Conservation (phyloP, 2,329 filamentous ascomycete species). For the Trichoderma atroviride region DNA sequence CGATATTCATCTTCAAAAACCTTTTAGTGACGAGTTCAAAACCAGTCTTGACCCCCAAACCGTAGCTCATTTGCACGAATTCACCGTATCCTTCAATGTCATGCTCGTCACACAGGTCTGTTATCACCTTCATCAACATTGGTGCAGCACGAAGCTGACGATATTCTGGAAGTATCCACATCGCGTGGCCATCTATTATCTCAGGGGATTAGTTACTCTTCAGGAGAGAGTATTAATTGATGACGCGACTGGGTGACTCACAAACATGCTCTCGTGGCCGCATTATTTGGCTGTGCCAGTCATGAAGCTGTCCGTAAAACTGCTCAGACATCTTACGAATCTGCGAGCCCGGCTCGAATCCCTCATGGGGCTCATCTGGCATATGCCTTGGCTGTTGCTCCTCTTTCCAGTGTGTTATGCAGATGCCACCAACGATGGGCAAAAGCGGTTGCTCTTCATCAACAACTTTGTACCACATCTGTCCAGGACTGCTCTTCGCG, state of each 20-base stretch:
- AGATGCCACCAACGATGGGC: background rate
- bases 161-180: background rate
- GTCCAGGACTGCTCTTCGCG: conserved; percentile 1
- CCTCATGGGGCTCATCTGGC: background rate
- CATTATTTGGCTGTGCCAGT: conserved; percentile 1
- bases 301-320: conserved; percentile 2
- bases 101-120: background rate
- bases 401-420: conserved; percentile 6
- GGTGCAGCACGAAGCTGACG: background rate
- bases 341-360: conserved; percentile 3
- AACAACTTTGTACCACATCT: conserved; percentile 11
- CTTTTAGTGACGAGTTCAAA: background rate
- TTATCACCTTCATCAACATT: background rate
- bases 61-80: background rate
- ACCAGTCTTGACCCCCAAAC: background rate
- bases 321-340: conserved; percentile 2
- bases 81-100: background rate
- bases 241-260: background rate
- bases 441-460: background rate
- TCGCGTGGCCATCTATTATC: background rate
- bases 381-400: conserved; percentile 3
- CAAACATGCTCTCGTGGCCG: background rate
- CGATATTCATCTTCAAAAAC: background rate
- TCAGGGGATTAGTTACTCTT: background rate
- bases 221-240: background rate